Evolutionary conservation across 169 alveolate genomes (phyloP), one percentile per base, ranked within the genome.

Genomic region (Plasmodium sp.): DNA sequence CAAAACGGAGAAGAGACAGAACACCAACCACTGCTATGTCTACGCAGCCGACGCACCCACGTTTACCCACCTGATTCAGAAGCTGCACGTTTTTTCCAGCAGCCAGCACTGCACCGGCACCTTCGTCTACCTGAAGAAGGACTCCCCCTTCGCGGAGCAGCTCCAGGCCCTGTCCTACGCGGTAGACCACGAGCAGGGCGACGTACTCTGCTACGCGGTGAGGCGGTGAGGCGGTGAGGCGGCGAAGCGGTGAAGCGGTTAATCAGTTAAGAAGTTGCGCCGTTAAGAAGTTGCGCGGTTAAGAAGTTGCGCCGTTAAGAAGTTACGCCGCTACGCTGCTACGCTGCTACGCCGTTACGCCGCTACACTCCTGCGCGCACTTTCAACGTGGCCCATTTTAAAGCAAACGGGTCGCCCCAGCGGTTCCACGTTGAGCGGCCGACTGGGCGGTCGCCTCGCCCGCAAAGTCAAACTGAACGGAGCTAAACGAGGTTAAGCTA

Each of bases 1-100:
- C 2, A 86, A 86, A 86, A 77, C 81, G 2, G 93, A 86, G 31
- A 86, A 86, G n/a, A 45, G 81, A 77, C 80, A 86, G 4, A 81
- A 77, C 22, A 9, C 14, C 14, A 67, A 56, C 9, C 93, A 86
- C 48, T 75, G 93, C 31, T 86, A 86, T 86, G 54, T 67, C 10
- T 86, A 86, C 75, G 93, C 93, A 10, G 77, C 79, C 34, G 88
- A 86, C 36, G 43, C 27, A 27, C 2, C 45, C 16, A 77, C 81
- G 5, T 86, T 86, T 56, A 31, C 31, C 22, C 54, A 51, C 48
- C 22, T 86, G 43, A 54, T 86, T 6, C 45, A 86, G 43, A 75
- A 86, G 71, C 18, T 86, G 36, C 18, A 75, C 18, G 34, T 2
- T 3, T 54, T 75, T 86, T 51, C 93, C 33, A 86, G 41, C 33